phyloP scores from a whole-genome alignment of 2,329 filamentous ascomycete genomes.

The Colletotrichum orbiculare region DNA sequence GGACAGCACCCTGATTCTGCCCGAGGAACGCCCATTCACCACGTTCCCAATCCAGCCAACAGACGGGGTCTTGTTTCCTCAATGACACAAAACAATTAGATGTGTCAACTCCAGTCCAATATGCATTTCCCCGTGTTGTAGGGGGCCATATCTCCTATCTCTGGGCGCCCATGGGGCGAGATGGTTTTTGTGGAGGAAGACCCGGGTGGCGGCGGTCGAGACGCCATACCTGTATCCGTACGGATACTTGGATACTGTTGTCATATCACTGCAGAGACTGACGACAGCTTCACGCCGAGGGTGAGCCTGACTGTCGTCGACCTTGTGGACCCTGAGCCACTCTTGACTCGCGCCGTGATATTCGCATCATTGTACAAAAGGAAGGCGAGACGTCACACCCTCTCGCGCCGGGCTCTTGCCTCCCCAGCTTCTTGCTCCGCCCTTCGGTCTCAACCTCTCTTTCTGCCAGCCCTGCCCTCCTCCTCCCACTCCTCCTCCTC shows the following conservation, averaged over 20 bases:
- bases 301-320: constrained; percentile 5
- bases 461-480: neutral
- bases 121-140: constrained; percentile 24
- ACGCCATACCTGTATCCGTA: neutral
- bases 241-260: neutral
- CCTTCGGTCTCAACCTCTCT: neutral
- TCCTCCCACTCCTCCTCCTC: neutral
- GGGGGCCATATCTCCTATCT: constrained; percentile 24
- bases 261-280: neutral
- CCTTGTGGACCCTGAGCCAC: constrained; percentile 26
- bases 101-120: constrained; percentile 15
- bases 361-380: constrained; percentile 17
- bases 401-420: constrained; percentile 13
- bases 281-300: constrained; percentile 27
- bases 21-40: constrained; percentile 26
- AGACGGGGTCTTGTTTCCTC: constrained; percentile 1
- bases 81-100: constrained; percentile 36
- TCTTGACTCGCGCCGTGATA: constrained; percentile 25
- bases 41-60: neutral
- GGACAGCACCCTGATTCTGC: constrained; percentile 9
- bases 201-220: constrained; percentile 19
- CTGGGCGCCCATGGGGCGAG: constrained; percentile 31
- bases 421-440: constrained; percentile 15
- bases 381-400: constrained; percentile 20
- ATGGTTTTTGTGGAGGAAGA: constrained; percentile 32